Evolutionary conservation across 345 rosid species (phyloP), one percentile per base, ranked within the genome.

Genomic region (Linum lewisii): DNA sequence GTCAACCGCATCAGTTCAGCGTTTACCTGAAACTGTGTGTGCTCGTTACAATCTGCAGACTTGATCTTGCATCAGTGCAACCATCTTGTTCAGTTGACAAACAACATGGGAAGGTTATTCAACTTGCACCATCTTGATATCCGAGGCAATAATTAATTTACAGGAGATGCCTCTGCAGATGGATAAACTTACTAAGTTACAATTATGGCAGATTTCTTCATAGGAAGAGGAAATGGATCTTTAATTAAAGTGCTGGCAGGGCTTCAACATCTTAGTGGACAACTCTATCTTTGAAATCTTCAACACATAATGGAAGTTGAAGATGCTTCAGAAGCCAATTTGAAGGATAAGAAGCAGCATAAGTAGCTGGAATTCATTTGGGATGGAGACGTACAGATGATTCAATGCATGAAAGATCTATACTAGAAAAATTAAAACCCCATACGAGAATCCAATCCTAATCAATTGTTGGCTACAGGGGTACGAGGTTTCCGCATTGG

Each of bases 101-200:
- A 22, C 38, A 57, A 23, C 21, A 11, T 68, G 29, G 21, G 24
- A 32, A 49, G 37, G 18, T 51, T 68, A 6, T 32, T 49, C 26
- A 34, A 57, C 4, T 7, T 68, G 26, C 20, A 21, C 7, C 57
- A 32, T 36, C 62, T 68, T 23, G 62, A 61, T 56, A 34, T 57
- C 9, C 14, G 51, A 19, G 58, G 25, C 26, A 62, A 52, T 16
- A 45, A 44, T 7, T 16, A 45, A 44, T 7, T 34, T 68, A 57
- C 21, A 60, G 37, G 51, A 21, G 50, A 67, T 67, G 71, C 71
- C 71, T 1, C 36, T 47, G 47, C 18, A 45, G 22, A 54, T 67
- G 65, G 64, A 54, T 29, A 52, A 22, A 25, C 56, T 67, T 7
- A 54, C 50, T 38, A 67, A 55, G 49, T 55, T 67, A 4, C 60